Evolutionary conservation across 1,139 yeast genomes (phyloP), one percentile per base, ranked within the genome.

Genomic region (Blastobotrys niveus): DNA sequence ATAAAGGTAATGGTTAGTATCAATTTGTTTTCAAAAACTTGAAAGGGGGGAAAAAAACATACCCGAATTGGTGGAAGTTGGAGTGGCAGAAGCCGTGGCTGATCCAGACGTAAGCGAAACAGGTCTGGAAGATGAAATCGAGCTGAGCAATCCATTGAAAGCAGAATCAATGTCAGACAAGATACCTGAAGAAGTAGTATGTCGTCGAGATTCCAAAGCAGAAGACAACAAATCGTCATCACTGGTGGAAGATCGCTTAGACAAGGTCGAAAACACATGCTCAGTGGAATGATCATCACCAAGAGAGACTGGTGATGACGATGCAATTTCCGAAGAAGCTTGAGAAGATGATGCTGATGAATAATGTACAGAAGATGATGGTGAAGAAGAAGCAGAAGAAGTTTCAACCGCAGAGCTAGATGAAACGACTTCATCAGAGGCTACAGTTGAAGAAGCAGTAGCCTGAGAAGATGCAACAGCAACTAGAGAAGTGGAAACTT

Each of bases 101-200:
- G 29, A 25, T 2, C 46, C 42, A 1, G 52, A 25, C 9, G 54
- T 45, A 39, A 53, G 50, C 2, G 52, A 42, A 10, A 54, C 48
- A 9, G 59, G 57, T 17, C 40, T 42, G 10, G 48, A 41, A 9
- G 57, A 52, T n/a, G 54, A 47, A 17, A 55, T 35, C 29, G 49
- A 47, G 26, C 46, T 46, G 38, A 54, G 39, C 30, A 54, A 32
- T n/a, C 56, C 54, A n/a, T 57, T 48, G 41, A 53, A 56, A 3
- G 56, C 60, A 18, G 61, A 56, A 26, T 52, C 50, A 29, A 56
- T 46, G 36, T 52, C 59, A 19, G 59, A 55, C 25, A 53, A 44
- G 35, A 55, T 49, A 34, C 34, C 42, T 2, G 38, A 34, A 12
- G 38, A 34, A n/a, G 34, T 17, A 4, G 18, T 4, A 4, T 21